Percentiles rank a stretch among this genome's conserved stretches.
These are phyloP conservation scores for Ceratocystis papillata DNA, from an alignment of 2,329 filamentous ascomycete genomes.

Conservation along the genomic window DNA sequence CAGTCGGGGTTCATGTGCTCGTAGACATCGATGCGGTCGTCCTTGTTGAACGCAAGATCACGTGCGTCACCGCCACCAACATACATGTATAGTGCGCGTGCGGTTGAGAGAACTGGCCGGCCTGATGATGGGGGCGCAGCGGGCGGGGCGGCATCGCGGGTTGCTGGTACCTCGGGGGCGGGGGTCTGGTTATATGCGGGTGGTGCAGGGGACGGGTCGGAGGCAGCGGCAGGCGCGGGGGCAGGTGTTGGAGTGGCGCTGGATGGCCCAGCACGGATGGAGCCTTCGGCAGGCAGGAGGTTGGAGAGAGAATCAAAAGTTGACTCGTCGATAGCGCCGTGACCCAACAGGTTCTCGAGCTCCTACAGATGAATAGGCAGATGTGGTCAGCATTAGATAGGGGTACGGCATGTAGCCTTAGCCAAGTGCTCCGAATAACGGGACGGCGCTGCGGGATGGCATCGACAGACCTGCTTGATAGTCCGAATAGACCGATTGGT, in stretches of 20 bases:
- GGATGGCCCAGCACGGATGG: slow-evolving; percentile 42
- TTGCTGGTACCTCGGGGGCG: slow-evolving; percentile 34
- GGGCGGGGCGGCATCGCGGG: slow-evolving; percentile 29
- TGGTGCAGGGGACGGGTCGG: slow-evolving; percentile 34
- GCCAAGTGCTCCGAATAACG: not conserved
- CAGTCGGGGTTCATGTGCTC: slow-evolving; percentile 96
- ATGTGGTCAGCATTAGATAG: not conserved
- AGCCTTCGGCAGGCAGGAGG: slow-evolving; percentile 62
- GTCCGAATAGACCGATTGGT: slow-evolving; percentile 76
- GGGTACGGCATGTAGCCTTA: not conserved
- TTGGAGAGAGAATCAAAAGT: slow-evolving; percentile 64
- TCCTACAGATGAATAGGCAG: slow-evolving; percentile 48
- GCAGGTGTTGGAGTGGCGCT: slow-evolving; percentile 30
- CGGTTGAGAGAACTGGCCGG: slow-evolving; percentile 57
- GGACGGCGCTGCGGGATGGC: not conserved
- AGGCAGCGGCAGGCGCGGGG: slow-evolving; percentile 29
- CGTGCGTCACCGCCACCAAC: slow-evolving; percentile 59
- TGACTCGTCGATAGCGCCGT: slow-evolving; percentile 62
- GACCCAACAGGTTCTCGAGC: slow-evolving; percentile 78
- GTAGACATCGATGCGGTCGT: slow-evolving; percentile 68
- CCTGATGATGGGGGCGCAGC: slow-evolving; percentile 23
- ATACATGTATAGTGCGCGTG: slow-evolving; percentile 77
- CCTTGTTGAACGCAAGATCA: slow-evolving; percentile 68
- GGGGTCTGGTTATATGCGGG: slow-evolving; percentile 44
- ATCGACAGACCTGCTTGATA: slow-evolving; percentile 63